Conservation (phyloP, 1,139 yeast species). For the Debaryomyces coudertii region DNA sequence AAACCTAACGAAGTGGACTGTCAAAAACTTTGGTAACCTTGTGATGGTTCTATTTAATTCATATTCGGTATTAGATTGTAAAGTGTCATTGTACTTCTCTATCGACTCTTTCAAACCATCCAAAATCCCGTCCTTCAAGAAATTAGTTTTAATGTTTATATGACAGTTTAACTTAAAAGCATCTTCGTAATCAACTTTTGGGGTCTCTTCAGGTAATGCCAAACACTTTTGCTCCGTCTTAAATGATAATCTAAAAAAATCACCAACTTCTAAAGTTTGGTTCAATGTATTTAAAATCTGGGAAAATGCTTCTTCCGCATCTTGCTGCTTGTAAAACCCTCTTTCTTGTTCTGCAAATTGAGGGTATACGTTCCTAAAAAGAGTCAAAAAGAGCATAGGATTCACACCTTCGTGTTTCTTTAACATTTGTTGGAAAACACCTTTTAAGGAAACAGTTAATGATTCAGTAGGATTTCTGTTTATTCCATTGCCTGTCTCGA, state of each 20-base stretch:
- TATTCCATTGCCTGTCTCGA: constrained; percentile 12
- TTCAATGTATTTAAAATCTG: constrained; percentile 65
- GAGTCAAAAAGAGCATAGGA: constrained; percentile 67
- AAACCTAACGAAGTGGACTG: constrained; percentile 91
- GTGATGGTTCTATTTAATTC: constrained; percentile 70
- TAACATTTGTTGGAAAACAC: constrained; percentile 49
- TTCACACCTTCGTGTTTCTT: constrained; percentile 50
- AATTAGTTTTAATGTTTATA: constrained; percentile 82
- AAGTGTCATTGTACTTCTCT: constrained; percentile 73
- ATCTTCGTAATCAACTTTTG: constrained; percentile 51
- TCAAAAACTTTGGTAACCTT: constrained; percentile 82
- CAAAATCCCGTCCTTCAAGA: constrained; percentile 80
- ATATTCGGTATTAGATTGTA: constrained; percentile 72
- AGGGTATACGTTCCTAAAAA: constrained; percentile 70
- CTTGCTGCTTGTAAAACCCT: constrained; percentile 90
- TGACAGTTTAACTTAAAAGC: constrained; percentile 82
- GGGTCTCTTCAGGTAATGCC: constrained; percentile 61
- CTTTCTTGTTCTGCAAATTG: constrained; percentile 82
- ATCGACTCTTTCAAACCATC: constrained; percentile 76
- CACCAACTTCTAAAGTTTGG: constrained; percentile 52
- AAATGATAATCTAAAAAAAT: constrained; percentile 66
- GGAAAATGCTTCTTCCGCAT: constrained; percentile 95
- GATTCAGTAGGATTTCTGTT: constrained; percentile 18
- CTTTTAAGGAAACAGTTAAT: constrained; percentile 35
- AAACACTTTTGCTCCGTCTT: constrained; percentile 62